These are phyloP conservation scores for Ceratobasidium sp. DNA, from an alignment of 1,284 basidiomycete genomes.

Conservation along the genomic window DNA sequence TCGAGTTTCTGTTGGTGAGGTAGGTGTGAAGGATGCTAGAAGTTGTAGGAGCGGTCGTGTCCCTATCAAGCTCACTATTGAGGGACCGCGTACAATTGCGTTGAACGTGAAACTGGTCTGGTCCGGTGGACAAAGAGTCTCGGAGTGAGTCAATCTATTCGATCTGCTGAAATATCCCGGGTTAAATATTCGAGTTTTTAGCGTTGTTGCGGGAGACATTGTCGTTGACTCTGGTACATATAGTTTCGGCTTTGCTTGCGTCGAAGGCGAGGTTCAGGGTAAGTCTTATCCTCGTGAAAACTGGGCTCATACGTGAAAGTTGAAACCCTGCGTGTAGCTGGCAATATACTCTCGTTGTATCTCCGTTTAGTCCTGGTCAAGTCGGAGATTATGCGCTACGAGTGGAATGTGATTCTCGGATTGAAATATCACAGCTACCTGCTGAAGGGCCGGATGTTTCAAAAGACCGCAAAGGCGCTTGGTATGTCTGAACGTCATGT, in stretches of 20 bases:
- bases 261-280: slow-evolving; percentile 64
- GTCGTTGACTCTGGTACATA: slow-evolving; percentile 80
- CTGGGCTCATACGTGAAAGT: neutral
- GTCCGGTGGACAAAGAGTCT: slow-evolving; percentile 74
- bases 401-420: slow-evolving; percentile 64
- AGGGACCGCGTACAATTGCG: slow-evolving; percentile 70
- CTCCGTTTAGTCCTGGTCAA: slow-evolving; percentile 79
- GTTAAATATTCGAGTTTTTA: too few relatives aligned
- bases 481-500: slow-evolving; percentile 57
- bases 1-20: slow-evolving; percentile 63
- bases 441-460: slow-evolving; percentile 93
- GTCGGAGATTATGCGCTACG: slow-evolving; percentile 69
- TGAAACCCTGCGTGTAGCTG: slow-evolving; percentile 57
- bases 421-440: slow-evolving; percentile 52
- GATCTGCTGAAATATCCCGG: slow-evolving; percentile 12
- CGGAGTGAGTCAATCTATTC: slow-evolving; percentile 63
- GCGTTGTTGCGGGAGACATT: slow-evolving; percentile 66
- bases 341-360: slow-evolving; percentile 84
- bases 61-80: slow-evolving; percentile 59
- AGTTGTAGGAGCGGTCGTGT: slow-evolving; percentile 51
- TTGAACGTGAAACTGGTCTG: slow-evolving; percentile 79
- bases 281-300: slow-evolving; percentile 46
- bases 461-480: slow-evolving; percentile 66
- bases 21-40: slow-evolving; percentile 40
- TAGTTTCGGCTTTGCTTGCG: slow-evolving; percentile 75